A percentile compares a stretch with the other conserved stretches of the same genome.
Conservation (phyloP, 2,329 filamentous ascomycete species). For the Keithomyces neogunnii region DNA sequence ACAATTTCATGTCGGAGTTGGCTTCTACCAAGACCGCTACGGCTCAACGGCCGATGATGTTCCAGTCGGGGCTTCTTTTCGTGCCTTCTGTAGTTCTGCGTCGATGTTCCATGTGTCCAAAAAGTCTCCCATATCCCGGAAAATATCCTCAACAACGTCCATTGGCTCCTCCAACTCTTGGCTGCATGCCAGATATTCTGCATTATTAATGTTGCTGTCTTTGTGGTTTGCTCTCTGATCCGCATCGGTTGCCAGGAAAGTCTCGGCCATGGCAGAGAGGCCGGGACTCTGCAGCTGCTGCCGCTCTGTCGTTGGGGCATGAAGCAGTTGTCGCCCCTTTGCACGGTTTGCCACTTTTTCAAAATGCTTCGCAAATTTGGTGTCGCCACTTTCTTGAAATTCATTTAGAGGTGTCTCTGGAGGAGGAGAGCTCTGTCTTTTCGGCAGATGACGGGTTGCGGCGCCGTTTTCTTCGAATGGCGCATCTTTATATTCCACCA, state of each 20-base stretch:
- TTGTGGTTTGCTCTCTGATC: neutral
- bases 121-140: conserved; percentile 27
- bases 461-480: neutral
- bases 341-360: conserved; percentile 30
- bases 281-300: conserved; percentile 23
- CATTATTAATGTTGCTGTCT: neutral
- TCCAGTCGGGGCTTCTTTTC: conserved; percentile 7
- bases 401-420: conserved; percentile 26
- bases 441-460: neutral
- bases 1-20: too few species aligned
- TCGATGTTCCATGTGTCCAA: conserved; percentile 26
- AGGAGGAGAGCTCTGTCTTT: conserved; percentile 33
- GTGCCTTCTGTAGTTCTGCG: conserved; percentile 24
- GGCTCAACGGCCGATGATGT: neutral
- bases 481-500: neutral
- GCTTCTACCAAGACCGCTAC: neutral
- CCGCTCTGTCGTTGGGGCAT: conserved; percentile 31
- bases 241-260: conserved; percentile 16
- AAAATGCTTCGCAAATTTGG: conserved; percentile 40
- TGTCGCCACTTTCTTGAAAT: conserved; percentile 24
- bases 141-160: conserved; percentile 28
- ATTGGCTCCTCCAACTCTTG: conserved; percentile 21
- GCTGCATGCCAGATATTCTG: conserved; percentile 5
- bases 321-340: conserved; percentile 19
- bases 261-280: conserved; percentile 17